Base-by-base conservation (phyloP, 768 basidiomycete species). In the Leccinum subgranulosum region DNA sequence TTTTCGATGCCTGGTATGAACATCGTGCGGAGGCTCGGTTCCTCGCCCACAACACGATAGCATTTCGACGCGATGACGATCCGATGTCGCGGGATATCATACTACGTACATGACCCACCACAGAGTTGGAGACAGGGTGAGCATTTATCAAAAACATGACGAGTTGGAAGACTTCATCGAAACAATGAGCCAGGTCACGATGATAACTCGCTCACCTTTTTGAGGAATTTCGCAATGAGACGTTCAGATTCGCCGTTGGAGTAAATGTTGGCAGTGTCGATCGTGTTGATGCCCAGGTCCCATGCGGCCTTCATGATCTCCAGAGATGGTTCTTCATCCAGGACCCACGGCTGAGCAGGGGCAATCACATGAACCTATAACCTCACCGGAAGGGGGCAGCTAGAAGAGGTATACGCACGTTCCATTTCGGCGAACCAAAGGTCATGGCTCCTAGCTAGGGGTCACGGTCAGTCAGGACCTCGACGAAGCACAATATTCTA, bases 251-350 rank as follows among this genome's bases (percentile, higher is more conserved):
- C 66, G 28, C 71, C 72, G 48, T 67, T 65, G 17, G 64, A 65
- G 12, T 77, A 71, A 33, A 73, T 64, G 1, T 74, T 75, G 56
- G 76, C 74, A 1, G 75, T 75, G 45, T 78, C 76, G 39, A 72
- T 70, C 7, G 71, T 75, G 50, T 66, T 73, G 53, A 76, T 69
- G 4, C 76, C 77, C 31, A 66, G 57, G 19, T 76, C 70, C 66
- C 67, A 77, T 1, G 76, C 74, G 17, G 65, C 64, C 60, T 76
- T 74, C 56, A 78, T 55, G 59, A 76, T 68, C 52, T 63, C 55
- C 17, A 71, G 52, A 1, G 69, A 66, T 29, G 72, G 54, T 4
- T 63, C 65, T 54, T 69, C 69, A 1, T 62, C 64, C 5, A 68
- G 56, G 29, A 69, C 62, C 64, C 69, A 74, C 11, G 66, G 19